These are phyloP conservation scores for Neurospora sp. DNA, from an alignment of 495 filamentous ascomycete species.

Conservation along the genomic window DNA sequence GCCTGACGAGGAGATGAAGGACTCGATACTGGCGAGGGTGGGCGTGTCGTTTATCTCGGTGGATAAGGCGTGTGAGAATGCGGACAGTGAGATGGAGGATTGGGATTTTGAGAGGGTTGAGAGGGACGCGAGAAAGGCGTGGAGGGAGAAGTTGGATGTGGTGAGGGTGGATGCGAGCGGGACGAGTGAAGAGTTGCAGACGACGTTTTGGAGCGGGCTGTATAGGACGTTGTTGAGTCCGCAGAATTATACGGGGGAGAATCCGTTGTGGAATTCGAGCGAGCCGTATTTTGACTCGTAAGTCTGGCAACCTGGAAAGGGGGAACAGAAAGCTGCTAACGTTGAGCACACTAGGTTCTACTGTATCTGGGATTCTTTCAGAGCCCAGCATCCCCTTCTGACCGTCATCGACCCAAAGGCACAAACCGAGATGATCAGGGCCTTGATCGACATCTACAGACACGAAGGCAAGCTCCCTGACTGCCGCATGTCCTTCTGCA, in stretches of 20 bases:
- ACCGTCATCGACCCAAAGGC: constrained; percentile 55
- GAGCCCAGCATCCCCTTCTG: constrained; percentile 57
- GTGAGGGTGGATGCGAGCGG: constrained; percentile 45
- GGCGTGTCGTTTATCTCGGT: constrained; percentile 58
- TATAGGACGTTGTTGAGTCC: constrained; percentile 58
- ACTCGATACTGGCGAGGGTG: constrained; percentile 47
- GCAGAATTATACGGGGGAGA: constrained; percentile 69
- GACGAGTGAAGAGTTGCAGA: constrained; percentile 45
- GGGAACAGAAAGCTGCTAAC: constrained; percentile 8
- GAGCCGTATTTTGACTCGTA: constrained; percentile 66
- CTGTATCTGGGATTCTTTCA: constrained; percentile 67
- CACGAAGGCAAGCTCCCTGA: constrained; percentile 52
- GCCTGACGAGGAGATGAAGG: constrained; percentile 9
- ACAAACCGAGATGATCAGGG: constrained; percentile 57
- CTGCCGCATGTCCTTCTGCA: constrained; percentile 51
- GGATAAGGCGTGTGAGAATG: constrained; percentile 52
- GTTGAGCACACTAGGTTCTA: constrained; percentile 37
- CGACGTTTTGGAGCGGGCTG: constrained; percentile 56
- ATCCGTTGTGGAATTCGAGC: constrained; percentile 55
- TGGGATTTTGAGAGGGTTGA: constrained; percentile 50
- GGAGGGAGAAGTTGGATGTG: constrained; percentile 50
- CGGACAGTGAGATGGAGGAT: constrained; percentile 50
- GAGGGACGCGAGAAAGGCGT: constrained; percentile 40
- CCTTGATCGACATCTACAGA: constrained; percentile 58
- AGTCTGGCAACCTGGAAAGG: constrained; percentile 23